A percentile compares a stretch with the other conserved stretches of the same genome.
Conservation (phyloP, 2,329 filamentous ascomycete genomes). For the Diaporthe sp. region DNA sequence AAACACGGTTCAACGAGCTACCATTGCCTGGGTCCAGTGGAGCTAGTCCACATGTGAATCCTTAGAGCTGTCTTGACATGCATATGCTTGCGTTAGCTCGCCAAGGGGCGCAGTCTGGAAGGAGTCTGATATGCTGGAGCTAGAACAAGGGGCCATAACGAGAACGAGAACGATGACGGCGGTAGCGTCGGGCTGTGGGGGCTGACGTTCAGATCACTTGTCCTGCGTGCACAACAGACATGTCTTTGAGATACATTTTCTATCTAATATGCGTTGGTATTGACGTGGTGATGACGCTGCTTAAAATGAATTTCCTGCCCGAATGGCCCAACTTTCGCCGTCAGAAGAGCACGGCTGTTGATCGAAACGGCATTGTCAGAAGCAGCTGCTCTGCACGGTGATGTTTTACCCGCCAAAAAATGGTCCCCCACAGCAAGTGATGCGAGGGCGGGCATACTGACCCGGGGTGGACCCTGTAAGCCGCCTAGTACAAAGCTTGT, state of each 20-base stretch:
- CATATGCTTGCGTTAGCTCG: slow-evolving; percentile 1
- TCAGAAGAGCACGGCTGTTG: neutral
- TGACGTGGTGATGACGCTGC: neutral
- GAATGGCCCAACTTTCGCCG: too few relatives aligned
- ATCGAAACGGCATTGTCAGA: neutral
- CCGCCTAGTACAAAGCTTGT: slow-evolving; percentile 5
- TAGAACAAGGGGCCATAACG: neutral
- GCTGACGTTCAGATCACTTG: neutral
- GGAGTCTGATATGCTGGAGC: neutral
- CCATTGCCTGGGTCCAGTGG: neutral
- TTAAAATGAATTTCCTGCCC: too few relatives aligned
- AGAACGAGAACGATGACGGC: slow-evolving; percentile 22
- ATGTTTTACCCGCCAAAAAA: slow-evolving; percentile 10
- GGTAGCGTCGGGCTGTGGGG: neutral
- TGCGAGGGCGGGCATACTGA: neutral
- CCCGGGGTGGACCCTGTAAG: slow-evolving; percentile 7
- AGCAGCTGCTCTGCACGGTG: neutral
- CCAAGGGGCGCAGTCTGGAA: neutral
- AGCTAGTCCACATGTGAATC: slow-evolving; percentile 9
- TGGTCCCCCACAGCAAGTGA: slow-evolving; percentile 11
- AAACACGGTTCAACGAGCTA: neutral
- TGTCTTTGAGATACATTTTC: neutral
- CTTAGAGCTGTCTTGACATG: neutral
- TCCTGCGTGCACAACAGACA: too few relatives aligned
- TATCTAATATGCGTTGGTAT: neutral